phyloP scores from a whole-genome alignment of 441 rosid species.

The Eruca vesicaria region DNA sequence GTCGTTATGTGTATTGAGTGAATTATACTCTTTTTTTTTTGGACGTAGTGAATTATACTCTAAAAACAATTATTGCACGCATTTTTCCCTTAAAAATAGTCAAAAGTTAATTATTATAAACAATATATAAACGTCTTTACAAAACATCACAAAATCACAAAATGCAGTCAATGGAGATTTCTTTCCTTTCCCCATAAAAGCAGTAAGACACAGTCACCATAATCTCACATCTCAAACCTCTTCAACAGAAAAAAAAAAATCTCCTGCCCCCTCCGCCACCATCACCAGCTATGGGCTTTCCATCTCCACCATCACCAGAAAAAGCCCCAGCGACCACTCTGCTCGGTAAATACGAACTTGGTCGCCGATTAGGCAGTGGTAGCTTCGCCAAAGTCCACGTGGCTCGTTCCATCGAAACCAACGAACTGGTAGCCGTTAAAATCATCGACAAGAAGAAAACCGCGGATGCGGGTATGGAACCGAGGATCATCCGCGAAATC shows the following conservation, averaged over 20 bases:
- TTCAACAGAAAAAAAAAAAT: background rate
- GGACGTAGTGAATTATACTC: background rate
- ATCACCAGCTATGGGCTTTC: slow-evolving; percentile 25
- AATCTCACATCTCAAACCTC: background rate
- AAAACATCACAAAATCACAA: background rate
- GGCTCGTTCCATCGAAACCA: slow-evolving; percentile 45
- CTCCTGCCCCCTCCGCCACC: background rate
- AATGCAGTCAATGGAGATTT: background rate
- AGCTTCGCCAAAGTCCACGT: slow-evolving; percentile 68
- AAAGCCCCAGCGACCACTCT: slow-evolving; percentile 30
- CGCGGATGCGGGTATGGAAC: slow-evolving; percentile 55
- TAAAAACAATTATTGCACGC: background rate
- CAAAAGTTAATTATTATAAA: background rate
- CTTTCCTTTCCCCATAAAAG: slow-evolving; percentile 12
- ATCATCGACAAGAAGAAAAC: slow-evolving; percentile 52
- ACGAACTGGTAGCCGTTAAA: slow-evolving; percentile 46
- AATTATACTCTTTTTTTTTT: too few species aligned
- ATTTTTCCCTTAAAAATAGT: background rate
- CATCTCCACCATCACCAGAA: slow-evolving; percentile 6
- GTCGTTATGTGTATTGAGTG: background rate
- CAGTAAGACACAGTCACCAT: slow-evolving; percentile 5
- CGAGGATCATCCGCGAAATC: slow-evolving; percentile 65
- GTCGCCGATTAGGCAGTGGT: slow-evolving; percentile 67
- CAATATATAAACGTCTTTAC: background rate
- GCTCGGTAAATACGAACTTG: slow-evolving; percentile 65